Evolutionary conservation across 2,329 filamentous ascomycete species (phyloP).

Genomic region (Alternaria sp.): DNA sequence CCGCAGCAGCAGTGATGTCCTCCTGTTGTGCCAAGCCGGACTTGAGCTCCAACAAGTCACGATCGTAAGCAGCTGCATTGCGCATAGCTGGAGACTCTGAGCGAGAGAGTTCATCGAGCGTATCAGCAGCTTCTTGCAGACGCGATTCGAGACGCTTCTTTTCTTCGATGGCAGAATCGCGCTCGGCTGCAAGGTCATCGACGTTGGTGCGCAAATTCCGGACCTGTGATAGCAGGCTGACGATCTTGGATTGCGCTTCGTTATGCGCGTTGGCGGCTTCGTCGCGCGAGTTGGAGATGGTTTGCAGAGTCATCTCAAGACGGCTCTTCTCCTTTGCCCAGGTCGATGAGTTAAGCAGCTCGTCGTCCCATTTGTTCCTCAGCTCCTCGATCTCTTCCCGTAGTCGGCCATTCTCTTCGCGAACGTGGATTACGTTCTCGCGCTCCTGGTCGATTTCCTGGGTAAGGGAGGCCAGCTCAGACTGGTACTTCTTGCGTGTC

Average conservation of each 20-base stretch:
- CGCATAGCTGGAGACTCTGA: conserved; percentile 87
- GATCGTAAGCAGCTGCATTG: conserved; percentile 86
- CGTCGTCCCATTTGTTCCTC: conserved; percentile 96
- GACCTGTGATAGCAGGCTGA: conserved; percentile 87
- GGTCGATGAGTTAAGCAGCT: conserved; percentile 95
- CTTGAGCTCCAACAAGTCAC: conserved; percentile 87
- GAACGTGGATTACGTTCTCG: conserved; percentile 83
- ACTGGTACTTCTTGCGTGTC: conserved; percentile 95
- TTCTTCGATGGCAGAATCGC: conserved; percentile 83
- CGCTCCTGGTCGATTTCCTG: conserved; percentile 93
- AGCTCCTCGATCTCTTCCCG: conserved; percentile 97
- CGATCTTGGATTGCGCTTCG: conserved; percentile 91
- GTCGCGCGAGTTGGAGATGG: conserved; percentile 88
- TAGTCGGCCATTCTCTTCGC: conserved; percentile 83
- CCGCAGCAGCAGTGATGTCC: conserved; percentile 86
- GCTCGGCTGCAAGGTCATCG: conserved; percentile 84
- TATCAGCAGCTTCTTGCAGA: conserved; percentile 83
- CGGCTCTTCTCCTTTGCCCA: conserved; percentile 98
- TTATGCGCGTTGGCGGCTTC: conserved; percentile 93
- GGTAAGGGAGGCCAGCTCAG: conserved; percentile 85
- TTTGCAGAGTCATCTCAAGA: conserved; percentile 85
- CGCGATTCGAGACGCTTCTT: conserved; percentile 88
- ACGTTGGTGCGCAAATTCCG: conserved; percentile 80
- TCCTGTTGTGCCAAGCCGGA: conserved; percentile 89
- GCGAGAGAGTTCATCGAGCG: conserved; percentile 84